Base-by-base conservation (phyloP, 75 land plant genomes). In the Selaginella moellendorffii region DNA sequence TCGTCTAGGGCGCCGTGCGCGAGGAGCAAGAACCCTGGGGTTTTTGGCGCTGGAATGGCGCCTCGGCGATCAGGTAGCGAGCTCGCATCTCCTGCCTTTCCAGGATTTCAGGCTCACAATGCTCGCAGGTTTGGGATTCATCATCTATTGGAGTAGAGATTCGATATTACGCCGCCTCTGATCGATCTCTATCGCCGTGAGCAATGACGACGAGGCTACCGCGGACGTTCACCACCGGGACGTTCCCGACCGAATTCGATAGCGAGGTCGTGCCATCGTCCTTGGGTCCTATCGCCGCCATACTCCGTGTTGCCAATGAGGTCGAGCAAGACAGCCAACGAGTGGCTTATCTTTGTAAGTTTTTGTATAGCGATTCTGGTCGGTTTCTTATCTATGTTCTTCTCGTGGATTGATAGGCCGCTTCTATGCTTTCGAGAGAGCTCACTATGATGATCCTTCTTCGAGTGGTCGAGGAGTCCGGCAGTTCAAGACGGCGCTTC, bases 341-440 rank as follows among this genome's bases (percentile, higher is more conserved):
- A 56, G 59, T 56, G 2, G 59, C 59, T 8, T 56, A 56, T 19
- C n/a, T 56, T 8, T 56, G 59, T 56, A 56, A 56, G 59, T 19
- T 21, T 56, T 56, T 56, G 21, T 2, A 21, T 2, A 9, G 5
- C 24, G 5, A 2, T 56, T 19, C 21, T 24, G 5, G 24, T 56
- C 2, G 25, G n/a, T 56, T 56, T 8, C 59, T 9, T 56, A 21
- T 24, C 21, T 21, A 19, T 21, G 8, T 56, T 2, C 9, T 56
- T 21, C 59, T 10, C 18, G 10, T 46, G 51, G 14, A 46, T 18
- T 10, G 18, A 46, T 18, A 56, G 59, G 59, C n/a, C 59, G 59
- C 9, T 56, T 56, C 24, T 56, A 56, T 56, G 59, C 59, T n/a
- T 56, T 56, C n/a, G 59, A 56, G 59, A 56, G n/a, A 56, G 59